Base-by-base conservation (phyloP, 352 stramenopile species). In the Phytophthora litchii region DNA sequence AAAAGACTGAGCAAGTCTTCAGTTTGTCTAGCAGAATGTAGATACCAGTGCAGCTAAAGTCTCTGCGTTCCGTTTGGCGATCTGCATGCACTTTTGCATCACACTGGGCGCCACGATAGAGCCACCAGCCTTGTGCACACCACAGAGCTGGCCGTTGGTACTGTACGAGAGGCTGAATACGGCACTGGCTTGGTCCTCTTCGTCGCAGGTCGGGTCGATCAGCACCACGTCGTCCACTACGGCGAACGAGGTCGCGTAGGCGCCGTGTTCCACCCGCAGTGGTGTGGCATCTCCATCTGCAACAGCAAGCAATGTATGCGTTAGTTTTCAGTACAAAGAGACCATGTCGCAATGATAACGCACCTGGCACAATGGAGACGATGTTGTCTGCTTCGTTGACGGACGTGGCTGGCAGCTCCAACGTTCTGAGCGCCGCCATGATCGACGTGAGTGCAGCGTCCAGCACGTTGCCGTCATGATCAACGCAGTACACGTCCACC, bases 391-490 rank as follows among this genome's bases (percentile, higher is more conserved):
- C 37, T 13, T 92, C 83, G 44, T 75, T 88, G 34, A 92, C 76
- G 11, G 59, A 72, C 11, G 87, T 83, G 3, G 81, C 75, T 1
- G 85, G 85, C 25, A 94, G 59, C 31, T 74, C 67, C 31, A 92
- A 56, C 32, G 74, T 83, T 59, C 83, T 74, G 51, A 94, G 78
- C 37, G 80, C 77, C 27, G 79, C 72, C 73, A 94, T 89, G 54
- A 89, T 70, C 14, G 85, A 80, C 32, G 76, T 74, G 16, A 94
- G 76, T 36, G 83, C 68, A 4, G 83, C 79, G 32, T 94, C 83
- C 32, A 88, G 59, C 23, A 92, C 82, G 52, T 94, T 94, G 19
- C 85, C 85, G 55, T 94, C 85, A 52, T 94, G 82, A 60, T 92
- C 78, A 52, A 91, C 70, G 54, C 84, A 91, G 55, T 87, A 87